These are phyloP conservation scores for Teratosphaeria pseudoeucalypti DNA, from an alignment of 2,329 filamentous ascomycete genomes.

Conservation along the genomic window DNA sequence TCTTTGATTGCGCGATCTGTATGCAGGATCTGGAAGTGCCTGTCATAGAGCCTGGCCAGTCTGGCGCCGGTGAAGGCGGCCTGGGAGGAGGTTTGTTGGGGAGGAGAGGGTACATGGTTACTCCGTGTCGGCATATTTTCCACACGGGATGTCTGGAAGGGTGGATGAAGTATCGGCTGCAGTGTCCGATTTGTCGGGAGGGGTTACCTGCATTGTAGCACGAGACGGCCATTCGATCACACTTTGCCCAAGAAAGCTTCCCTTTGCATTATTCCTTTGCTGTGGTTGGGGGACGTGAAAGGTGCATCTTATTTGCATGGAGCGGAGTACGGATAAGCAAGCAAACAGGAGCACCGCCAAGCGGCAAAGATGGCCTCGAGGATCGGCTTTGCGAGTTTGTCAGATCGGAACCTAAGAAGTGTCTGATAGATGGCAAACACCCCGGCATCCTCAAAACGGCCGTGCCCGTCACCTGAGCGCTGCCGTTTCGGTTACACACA, in stretches of 20 bases:
- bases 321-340: background rate
- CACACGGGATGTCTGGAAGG: constrained; percentile 85
- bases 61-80: constrained; percentile 29
- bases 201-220: constrained; percentile 68
- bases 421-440: background rate
- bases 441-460: background rate
- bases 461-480: background rate
- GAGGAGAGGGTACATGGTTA: constrained; percentile 87
- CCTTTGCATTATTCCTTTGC: background rate
- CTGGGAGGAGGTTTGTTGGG: constrained; percentile 55
- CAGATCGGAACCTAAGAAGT: background rate
- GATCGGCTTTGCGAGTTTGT: background rate
- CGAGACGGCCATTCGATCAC: background rate
- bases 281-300: background rate
- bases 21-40: constrained; percentile 85
- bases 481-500: background rate
- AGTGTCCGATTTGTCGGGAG: constrained; percentile 93
- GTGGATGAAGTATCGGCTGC: constrained; percentile 87
- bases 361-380: background rate
- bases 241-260: background rate
- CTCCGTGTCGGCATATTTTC: constrained; percentile 91
- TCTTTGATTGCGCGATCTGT: constrained; percentile 91
- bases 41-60: constrained; percentile 48
- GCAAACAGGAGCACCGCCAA: background rate
- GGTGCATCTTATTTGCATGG: background rate